Base-by-base conservation (phyloP, 1,284 basidiomycete species). In the Thelephora terrestris region DNA sequence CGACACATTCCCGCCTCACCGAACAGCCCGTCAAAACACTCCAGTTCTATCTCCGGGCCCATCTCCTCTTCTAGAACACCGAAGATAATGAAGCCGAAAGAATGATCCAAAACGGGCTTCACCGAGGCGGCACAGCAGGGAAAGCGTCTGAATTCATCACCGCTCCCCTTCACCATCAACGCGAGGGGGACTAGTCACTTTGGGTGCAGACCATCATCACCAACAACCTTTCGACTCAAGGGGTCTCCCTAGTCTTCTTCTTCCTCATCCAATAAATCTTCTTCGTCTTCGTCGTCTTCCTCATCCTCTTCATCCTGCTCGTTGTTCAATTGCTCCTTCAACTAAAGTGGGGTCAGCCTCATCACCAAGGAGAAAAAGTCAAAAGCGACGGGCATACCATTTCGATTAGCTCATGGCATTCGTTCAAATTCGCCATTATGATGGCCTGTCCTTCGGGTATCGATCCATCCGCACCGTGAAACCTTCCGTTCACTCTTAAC, bases 361-460 rank as follows among this genome's bases (percentile, higher is more conserved):
- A 20, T 10, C 21, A 14, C 10, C 20, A 47, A 39, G 25, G 32
- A 44, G 24, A 45, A 10, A 37, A 24, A 12, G 25, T 17, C 37
- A 32, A 47, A 6, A 43, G 34, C 24, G 47, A 45, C 21, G 32
- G 5, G 64, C 74, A 43, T 54, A 87, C 86, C 87, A 94, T 93
- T 67, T 94, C 90, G 14, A 96, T 74, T 46, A 95, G 73, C 68
- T 98, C 94, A 61, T 98, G 94, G 52, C 94, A 96, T 67, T 99
- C 95, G 57, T 88, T 92, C 49, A 98, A 70, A 64, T 98, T 91
- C 4, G 95, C 95, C 73, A 93, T 91, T 48, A 99, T 76, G 57
- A 98, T 94, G 20, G 91, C 95, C 63, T 99, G 95, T 4, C 95
- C 95, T 64, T 99, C 96, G 0, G 95, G 95, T 52, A 98, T 80